Base-by-base conservation (phyloP, 495 filamentous ascomycete species). In the Pyronema omphalodes region DNA sequence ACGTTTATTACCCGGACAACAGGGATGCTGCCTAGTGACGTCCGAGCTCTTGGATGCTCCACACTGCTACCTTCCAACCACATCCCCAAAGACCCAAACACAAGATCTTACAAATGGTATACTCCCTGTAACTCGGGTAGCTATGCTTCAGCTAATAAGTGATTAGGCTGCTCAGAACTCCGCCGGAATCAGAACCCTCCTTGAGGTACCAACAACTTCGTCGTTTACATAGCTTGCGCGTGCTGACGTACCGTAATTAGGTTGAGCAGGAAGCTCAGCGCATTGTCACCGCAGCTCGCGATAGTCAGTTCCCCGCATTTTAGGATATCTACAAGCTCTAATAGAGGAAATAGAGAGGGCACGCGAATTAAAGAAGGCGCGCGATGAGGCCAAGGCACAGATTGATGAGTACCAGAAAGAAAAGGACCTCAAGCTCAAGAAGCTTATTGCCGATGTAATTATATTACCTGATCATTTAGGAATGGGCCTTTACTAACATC, bases 201-300 rank as follows among this genome's bases (percentile, higher is more conserved):
- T 98, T 70, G 93, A 98, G 75, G 91, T 98, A 84, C 61, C 23
- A 29, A 29, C 23, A 50, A 36, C 19, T 17, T 34, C 47, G 18
- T 19, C 47, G 9, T 40, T 36, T 41, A 23, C 51, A 23, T 36
- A 9, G 19, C 44, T 18, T 0, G 17, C 12, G 50, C 29, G n/a
- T 29, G 18, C 9, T 35, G 9, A 50, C 44, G 44, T 23, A 53
- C 19, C 8, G 9, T 44, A 6, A 9, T 34, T 65, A 96, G 91
- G 88, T 93, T 52, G 91, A 98, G 78, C 82, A 86, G 73, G 91
- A 98, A 71, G 91, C 91, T 59, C 88, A 94, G 71, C 95, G 94
- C 76, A 98, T 96, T 68, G 91, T 98, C 35, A 88, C 95, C 68
- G 84, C 88, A 81, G 80, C 52, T 37, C 12, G 52, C 6, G 19